These are phyloP conservation scores for Neofusicoccum umdonicola DNA, from an alignment of 2,329 filamentous ascomycete species.

Conservation along the genomic window DNA sequence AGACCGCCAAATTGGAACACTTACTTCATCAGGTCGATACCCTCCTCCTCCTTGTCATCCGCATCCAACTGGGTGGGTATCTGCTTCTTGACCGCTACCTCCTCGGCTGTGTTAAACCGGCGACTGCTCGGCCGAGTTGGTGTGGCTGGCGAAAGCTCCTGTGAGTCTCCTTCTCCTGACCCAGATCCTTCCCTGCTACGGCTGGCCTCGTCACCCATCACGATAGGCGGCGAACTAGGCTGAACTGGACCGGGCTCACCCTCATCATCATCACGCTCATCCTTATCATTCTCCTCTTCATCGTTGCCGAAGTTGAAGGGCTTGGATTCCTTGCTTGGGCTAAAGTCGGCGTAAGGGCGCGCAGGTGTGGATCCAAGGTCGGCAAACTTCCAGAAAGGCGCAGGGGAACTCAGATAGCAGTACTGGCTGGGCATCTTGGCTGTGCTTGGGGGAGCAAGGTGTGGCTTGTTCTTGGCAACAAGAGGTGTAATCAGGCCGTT, in stretches of 20 bases:
- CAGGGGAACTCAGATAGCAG: slow-evolving; percentile 81
- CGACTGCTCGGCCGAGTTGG: slow-evolving; percentile 18
- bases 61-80: slow-evolving; percentile 25
- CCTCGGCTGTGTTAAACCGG: slow-evolving; percentile 16
- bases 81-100: slow-evolving; percentile 17
- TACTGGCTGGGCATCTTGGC: slow-evolving; percentile 79
- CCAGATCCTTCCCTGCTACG: slow-evolving; percentile 13
- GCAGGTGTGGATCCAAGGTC: slow-evolving; percentile 73
- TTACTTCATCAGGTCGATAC: slow-evolving; percentile 51
- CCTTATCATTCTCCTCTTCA: slow-evolving; percentile 27
- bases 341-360: slow-evolving; percentile 34
- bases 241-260: slow-evolving; percentile 29
- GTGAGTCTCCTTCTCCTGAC: slow-evolving; percentile 15
- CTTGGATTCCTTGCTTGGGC: slow-evolving; percentile 36
- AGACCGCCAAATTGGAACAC: slow-evolving; percentile 20
- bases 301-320: slow-evolving; percentile 27
- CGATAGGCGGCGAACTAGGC: slow-evolving; percentile 34
- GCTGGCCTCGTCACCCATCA: slow-evolving; percentile 34
- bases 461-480: slow-evolving; percentile 69
- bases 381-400: slow-evolving; percentile 85
- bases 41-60: slow-evolving; percentile 44
- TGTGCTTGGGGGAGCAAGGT: slow-evolving; percentile 75
- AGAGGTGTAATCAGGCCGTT: slow-evolving; percentile 61
- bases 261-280: slow-evolving; percentile 26
- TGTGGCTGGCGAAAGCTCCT: slow-evolving; percentile 11